These are phyloP conservation scores for Daldinia loculata DNA, from an alignment of 495 filamentous ascomycete genomes.

Conservation along the genomic window DNA sequence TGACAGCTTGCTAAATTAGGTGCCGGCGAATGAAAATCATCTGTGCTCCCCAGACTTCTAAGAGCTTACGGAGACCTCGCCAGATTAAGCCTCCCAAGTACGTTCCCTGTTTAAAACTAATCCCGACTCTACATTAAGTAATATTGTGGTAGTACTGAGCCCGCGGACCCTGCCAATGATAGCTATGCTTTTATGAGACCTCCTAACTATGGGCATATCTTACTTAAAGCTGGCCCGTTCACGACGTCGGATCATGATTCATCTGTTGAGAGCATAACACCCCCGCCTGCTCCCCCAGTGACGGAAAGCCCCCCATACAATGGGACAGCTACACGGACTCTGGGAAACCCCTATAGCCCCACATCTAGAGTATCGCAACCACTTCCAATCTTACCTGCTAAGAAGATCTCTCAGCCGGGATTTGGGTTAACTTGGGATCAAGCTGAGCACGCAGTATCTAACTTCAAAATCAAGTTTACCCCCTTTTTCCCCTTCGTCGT, in stretches of 20 bases:
- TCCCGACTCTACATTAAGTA: slow-evolving; percentile 8
- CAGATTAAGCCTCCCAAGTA: slow-evolving; percentile 42
- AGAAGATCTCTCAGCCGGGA: slow-evolving; percentile 29
- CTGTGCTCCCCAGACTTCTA: slow-evolving; percentile 45
- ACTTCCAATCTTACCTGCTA: background rate
- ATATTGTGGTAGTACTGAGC: background rate
- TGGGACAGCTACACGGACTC: background rate
- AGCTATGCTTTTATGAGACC: background rate
- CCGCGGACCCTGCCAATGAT: background rate
- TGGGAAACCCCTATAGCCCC: background rate
- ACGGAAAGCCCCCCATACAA: slow-evolving; percentile 5
- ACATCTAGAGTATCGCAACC: background rate
- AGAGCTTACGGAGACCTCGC: slow-evolving; percentile 45
- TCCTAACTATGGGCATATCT: slow-evolving; percentile 21
- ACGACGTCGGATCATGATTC: background rate
- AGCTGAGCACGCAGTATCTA: slow-evolving; percentile 42
- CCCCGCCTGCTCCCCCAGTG: slow-evolving; percentile 13
- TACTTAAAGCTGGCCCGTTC: slow-evolving; percentile 18
- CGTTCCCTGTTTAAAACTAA: background rate
- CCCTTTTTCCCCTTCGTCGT: slow-evolving; percentile 48
- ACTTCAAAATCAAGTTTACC: slow-evolving; percentile 42
- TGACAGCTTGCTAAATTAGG: slow-evolving; percentile 25
- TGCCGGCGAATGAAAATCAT: slow-evolving; percentile 40
- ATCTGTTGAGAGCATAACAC: slow-evolving; percentile 11
- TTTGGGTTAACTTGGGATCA: slow-evolving; percentile 48